A percentile compares a stretch with the other conserved stretches of the same genome.
phyloP scores from a whole-genome alignment of 2,329 filamentous ascomycete genomes.

The Nemania sp. region DNA sequence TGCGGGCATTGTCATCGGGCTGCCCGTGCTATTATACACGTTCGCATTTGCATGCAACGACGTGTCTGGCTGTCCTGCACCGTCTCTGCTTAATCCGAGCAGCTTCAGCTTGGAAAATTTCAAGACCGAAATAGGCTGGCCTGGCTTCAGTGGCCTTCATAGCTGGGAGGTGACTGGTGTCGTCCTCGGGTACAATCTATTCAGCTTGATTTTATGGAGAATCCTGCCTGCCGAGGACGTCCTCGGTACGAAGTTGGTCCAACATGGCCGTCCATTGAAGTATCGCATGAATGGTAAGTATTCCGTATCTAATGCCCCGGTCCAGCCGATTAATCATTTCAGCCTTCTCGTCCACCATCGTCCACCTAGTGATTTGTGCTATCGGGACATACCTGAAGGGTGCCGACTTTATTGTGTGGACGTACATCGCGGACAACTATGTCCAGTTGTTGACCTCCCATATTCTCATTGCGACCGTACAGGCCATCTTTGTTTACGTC shows the following conservation, averaged over 20 bases:
- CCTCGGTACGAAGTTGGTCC: constrained; percentile 70
- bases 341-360: constrained; percentile 77
- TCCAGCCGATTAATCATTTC: constrained; percentile 18
- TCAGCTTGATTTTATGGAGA: constrained; percentile 75
- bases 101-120: constrained; percentile 71
- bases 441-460: constrained; percentile 82
- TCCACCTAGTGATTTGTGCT: constrained; percentile 69
- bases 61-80: constrained; percentile 82
- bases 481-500: constrained; percentile 79
- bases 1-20: constrained; percentile 74
- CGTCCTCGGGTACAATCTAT: constrained; percentile 74
- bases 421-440: constrained; percentile 90
- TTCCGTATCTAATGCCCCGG: not conserved
- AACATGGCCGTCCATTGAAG: constrained; percentile 70
- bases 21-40: constrained; percentile 77
- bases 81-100: constrained; percentile 74
- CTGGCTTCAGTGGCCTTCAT: constrained; percentile 70
- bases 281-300: constrained; percentile 78
- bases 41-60: constrained; percentile 91
- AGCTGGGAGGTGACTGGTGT: constrained; percentile 70
- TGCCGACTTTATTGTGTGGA: constrained; percentile 84
- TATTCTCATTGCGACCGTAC: constrained; percentile 71
- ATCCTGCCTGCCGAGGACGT: constrained; percentile 74
- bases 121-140: constrained; percentile 83
- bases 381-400: constrained; percentile 78